Evolutionary conservation across 116 monocot species (phyloP).

Genomic region (Phalaenopsis hybrid): DNA sequence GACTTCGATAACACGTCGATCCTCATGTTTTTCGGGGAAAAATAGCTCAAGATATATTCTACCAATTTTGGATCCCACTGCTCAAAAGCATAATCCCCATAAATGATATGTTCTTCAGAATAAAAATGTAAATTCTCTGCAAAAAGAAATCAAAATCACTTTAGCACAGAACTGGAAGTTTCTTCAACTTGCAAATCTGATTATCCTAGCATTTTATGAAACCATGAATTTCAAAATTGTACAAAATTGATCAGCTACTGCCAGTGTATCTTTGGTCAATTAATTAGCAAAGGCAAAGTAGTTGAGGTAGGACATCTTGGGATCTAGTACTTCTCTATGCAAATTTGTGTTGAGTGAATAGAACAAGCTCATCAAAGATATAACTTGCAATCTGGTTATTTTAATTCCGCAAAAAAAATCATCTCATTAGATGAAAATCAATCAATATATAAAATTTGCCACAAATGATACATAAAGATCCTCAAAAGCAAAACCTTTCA

Average conservation of each 20-base stretch:
- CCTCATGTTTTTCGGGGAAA: constrained; percentile 85
- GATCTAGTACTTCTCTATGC: background rate
- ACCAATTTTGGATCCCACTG: constrained; percentile 77
- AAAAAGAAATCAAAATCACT: constrained; percentile 14
- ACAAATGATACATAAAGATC: too few relatives aligned
- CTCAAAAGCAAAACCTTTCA: too few relatives aligned
- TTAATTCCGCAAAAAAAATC: background rate
- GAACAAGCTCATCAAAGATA: background rate
- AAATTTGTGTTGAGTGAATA: background rate
- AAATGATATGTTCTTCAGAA: constrained; percentile 76
- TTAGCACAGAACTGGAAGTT: background rate
- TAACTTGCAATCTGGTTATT: background rate
- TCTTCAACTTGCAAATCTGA: too few relatives aligned
- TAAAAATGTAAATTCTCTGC: constrained; percentile 85
- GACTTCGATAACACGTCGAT: constrained; percentile 70
- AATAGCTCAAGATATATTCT: constrained; percentile 60
- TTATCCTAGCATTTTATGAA: too few relatives aligned
- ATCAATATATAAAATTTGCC: too few relatives aligned
- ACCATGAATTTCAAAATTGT: too few relatives aligned
- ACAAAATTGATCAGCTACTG: too few relatives aligned
- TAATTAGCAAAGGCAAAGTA: too few relatives aligned
- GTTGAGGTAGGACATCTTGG: too few relatives aligned
- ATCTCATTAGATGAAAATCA: background rate
- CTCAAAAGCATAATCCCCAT: constrained; percentile 94
- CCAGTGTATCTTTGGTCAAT: too few relatives aligned